A percentile compares a stretch with the other conserved stretches of the same genome.
phyloP scores from a whole-genome alignment of 129 eudicot species.

The Flaveria bidentis region DNA sequence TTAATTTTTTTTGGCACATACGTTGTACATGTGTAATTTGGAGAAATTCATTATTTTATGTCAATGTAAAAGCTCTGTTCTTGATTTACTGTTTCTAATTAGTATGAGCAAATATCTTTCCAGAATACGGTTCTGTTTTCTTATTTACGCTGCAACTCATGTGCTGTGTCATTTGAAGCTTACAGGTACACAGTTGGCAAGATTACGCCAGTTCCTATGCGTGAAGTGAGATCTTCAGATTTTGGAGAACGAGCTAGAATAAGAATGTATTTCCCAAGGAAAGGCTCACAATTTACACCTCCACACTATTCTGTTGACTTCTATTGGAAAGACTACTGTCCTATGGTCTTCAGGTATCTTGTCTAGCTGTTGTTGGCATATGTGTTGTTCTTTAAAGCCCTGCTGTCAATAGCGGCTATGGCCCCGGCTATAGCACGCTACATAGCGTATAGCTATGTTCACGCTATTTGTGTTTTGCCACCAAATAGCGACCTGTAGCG shows the following conservation, averaged over 20 bases:
- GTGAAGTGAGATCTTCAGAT: slow-evolving; percentile 92
- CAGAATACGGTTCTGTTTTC: neutral
- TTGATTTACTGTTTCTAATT: neutral
- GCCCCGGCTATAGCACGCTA: too few relatives aligned
- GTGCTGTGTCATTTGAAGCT: slow-evolving; percentile 46
- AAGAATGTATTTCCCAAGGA: slow-evolving; percentile 85
- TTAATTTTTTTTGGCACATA: neutral
- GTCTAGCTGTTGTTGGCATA: slow-evolving; percentile 22
- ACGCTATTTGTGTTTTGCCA: too few relatives aligned
- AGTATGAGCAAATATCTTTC: slow-evolving; percentile 14
- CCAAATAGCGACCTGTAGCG: too few relatives aligned
- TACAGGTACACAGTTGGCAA: slow-evolving; percentile 97
- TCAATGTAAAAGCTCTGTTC: slow-evolving; percentile 15
- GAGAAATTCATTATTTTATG: neutral
- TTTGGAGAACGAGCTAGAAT: slow-evolving; percentile 88
- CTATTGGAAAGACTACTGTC: slow-evolving; percentile 98
- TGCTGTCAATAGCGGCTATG: too few relatives aligned
- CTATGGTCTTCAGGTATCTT: slow-evolving; percentile 96
- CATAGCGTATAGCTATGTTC: too few relatives aligned
- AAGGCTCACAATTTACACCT: slow-evolving; percentile 91
- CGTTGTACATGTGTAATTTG: neutral
- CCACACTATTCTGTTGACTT: slow-evolving; percentile 85
- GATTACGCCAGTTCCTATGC: slow-evolving; percentile 98
- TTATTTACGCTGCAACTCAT: slow-evolving; percentile 38
- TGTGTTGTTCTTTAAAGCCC: neutral